phyloP scores from a whole-genome alignment of 495 filamentous ascomycete genomes.

The Eremomyces bilateralis region DNA sequence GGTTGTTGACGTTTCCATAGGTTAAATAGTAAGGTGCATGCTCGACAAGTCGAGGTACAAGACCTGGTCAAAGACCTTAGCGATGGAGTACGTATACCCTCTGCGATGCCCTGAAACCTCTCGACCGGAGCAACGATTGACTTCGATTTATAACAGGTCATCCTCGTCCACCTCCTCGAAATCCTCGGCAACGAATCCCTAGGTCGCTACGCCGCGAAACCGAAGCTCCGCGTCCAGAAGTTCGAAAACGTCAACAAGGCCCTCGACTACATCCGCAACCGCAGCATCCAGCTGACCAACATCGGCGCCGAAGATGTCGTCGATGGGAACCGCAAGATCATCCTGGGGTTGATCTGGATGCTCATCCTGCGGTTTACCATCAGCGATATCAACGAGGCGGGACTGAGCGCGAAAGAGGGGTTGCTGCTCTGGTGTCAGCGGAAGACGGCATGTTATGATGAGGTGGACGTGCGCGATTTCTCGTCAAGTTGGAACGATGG shows the following conservation, averaged over 20 bases:
- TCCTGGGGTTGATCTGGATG: constrained; percentile 91
- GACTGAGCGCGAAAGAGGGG: constrained; percentile 93
- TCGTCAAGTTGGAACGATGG: constrained; percentile 93
- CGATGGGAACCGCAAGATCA: constrained; percentile 94
- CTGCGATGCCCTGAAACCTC: background rate
- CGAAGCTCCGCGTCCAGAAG: constrained; percentile 85
- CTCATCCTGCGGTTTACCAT: constrained; percentile 95
- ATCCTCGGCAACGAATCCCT: constrained; percentile 84
- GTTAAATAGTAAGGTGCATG: constrained; percentile 86
- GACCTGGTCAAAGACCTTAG: constrained; percentile 76
- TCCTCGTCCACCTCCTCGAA: constrained; percentile 90
- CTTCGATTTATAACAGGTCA: constrained; percentile 33
- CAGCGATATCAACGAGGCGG: constrained; percentile 94
- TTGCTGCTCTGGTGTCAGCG: constrained; percentile 91
- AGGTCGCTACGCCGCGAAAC: constrained; percentile 85
- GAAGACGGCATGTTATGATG: constrained; percentile 95
- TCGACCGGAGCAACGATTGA: background rate
- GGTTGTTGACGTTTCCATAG: constrained; percentile 20
- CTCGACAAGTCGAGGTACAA: constrained; percentile 49
- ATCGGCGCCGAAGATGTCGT: constrained; percentile 98
- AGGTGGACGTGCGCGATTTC: constrained; percentile 86
- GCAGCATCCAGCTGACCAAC: constrained; percentile 91
- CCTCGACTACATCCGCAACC: constrained; percentile 74
- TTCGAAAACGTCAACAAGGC: constrained; percentile 98
- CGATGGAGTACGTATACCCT: constrained; percentile 51